Evolutionary conservation across 306 rosid genomes (phyloP), one percentile per base, ranked within the genome.

Genomic region (Albizia julibrissin): DNA sequence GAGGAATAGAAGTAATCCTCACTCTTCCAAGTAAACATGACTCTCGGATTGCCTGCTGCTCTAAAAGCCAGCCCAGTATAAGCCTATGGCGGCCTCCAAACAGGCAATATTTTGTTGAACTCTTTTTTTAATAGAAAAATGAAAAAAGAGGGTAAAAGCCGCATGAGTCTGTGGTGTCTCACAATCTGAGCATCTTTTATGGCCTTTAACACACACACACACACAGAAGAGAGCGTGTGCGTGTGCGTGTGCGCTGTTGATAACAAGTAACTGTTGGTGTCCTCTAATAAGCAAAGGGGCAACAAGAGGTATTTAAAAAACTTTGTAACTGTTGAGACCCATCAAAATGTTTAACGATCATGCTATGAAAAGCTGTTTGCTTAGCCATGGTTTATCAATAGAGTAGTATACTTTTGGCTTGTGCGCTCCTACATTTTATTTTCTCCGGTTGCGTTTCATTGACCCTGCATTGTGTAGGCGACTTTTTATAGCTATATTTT

Each of bases 271-370:
- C 13, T 37, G 11, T 14, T 37, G 40, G 5, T 6, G 8, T 5
- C 40, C 40, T 37, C 40, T 37, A 37, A 33, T 33, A 69, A 68
- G 59, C 15, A 16, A 54, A 39, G 67, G 66, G 70, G 34, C 40
- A 58, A 49, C 56, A 13, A 40, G 61, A 47, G 70, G 81, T 82
- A 49, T 19, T 69, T 21, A 22, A 79, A 62, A 22, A 59, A 49
- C 29, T 79, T n/a, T 52, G 66, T 33, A 52, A 42, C 42, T 18
- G 43, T 64, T 66, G 15, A 11, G 47, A 67, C 80, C 54, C 80
- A 62, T 59, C 14, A 61, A 67, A 54, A 74, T 73, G 72, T 65
- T 79, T 78, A 16, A 50, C 58, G 58, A 5, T 50, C 69, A 49
- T 37, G 40, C 40, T 31, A n/a, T 15, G 42, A 49, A 49, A 52